These are phyloP conservation scores for Jatropha multifida DNA, from an alignment of 441 rosid species.

Conservation along the genomic window DNA sequence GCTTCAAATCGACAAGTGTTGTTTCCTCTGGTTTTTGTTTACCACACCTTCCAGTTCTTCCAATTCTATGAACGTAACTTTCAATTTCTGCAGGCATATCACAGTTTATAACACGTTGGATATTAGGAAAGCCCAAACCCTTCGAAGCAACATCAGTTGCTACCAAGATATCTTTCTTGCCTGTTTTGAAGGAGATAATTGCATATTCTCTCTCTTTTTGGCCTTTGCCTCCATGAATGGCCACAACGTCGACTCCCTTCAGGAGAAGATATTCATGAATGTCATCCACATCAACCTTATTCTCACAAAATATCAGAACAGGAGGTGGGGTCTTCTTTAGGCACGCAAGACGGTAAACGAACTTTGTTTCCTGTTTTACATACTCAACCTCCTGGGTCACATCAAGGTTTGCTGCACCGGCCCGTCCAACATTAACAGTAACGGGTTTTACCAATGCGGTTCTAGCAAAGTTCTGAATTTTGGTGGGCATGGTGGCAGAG, in stretches of 20 bases:
- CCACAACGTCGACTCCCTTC: slow-evolving; percentile 94
- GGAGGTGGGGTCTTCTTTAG: slow-evolving; percentile 95
- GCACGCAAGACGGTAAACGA: slow-evolving; percentile 89
- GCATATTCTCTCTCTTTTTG: slow-evolving; percentile 95
- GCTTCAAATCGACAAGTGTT: slow-evolving; percentile 79
- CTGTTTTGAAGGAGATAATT: slow-evolving; percentile 78
- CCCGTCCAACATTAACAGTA: slow-evolving; percentile 85
- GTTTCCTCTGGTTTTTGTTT: slow-evolving; percentile 97
- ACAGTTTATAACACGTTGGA: slow-evolving; percentile 88
- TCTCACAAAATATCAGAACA: slow-evolving; percentile 87
- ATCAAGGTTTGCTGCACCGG: slow-evolving; percentile 96
- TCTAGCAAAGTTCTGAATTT: slow-evolving; percentile 87
- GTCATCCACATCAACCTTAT: slow-evolving; percentile 89
- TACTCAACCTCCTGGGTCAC: slow-evolving; percentile 96
- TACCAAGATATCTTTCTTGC: slow-evolving; percentile 84
- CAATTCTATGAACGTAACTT: slow-evolving; percentile 81
- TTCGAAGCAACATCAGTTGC: slow-evolving; percentile 98
- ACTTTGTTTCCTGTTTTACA: slow-evolving; percentile 93
- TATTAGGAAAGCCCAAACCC: slow-evolving; percentile 91
- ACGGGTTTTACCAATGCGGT: slow-evolving; percentile 90
- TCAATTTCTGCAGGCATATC: slow-evolving; percentile 98
- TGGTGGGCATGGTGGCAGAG: slow-evolving; percentile 96
- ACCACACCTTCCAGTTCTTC: slow-evolving; percentile 94
- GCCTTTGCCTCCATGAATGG: slow-evolving; percentile 89
- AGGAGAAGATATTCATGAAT: slow-evolving; percentile 86